Evolutionary conservation across 179 eudicot species (phyloP).

Genomic region (Silene vulgaris): DNA sequence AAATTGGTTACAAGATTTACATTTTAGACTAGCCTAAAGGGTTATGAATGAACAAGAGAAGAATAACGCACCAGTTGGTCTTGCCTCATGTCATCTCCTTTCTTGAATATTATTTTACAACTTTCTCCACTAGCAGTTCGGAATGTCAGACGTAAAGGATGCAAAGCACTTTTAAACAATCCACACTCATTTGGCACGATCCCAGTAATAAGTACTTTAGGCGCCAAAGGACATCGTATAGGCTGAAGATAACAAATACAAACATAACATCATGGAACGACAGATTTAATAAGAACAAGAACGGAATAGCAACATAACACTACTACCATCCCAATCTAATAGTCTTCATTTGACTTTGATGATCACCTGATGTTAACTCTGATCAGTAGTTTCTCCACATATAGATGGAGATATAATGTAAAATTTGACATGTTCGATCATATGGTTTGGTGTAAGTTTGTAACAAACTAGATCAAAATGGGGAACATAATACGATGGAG

Average conservation of each 20-base stretch:
- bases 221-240: slow-evolving; percentile 83
- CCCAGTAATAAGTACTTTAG: slow-evolving; percentile 79
- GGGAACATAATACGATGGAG: neutral
- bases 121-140: slow-evolving; percentile 72
- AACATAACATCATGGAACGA: slow-evolving; percentile 18
- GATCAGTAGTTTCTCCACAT: neutral
- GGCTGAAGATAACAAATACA: slow-evolving; percentile 48
- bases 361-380: neutral
- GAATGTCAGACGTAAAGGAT: slow-evolving; percentile 83
- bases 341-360: neutral
- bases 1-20: slow-evolving; percentile 9
- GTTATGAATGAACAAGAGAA: slow-evolving; percentile 13
- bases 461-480: neutral
- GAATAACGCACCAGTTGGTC: slow-evolving; percentile 70
- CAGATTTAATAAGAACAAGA: slow-evolving; percentile 7
- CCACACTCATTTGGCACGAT: slow-evolving; percentile 88
- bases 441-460: neutral
- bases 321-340: neutral
- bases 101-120: slow-evolving; percentile 88
- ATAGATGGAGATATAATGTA: neutral
- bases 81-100: slow-evolving; percentile 98
- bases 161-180: slow-evolving; percentile 81
- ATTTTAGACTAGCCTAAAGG: neutral
- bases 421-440: neutral
- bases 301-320: neutral